Conservation (phyloP, 495 filamentous ascomycete genomes). For the Physcia stellaris region DNA sequence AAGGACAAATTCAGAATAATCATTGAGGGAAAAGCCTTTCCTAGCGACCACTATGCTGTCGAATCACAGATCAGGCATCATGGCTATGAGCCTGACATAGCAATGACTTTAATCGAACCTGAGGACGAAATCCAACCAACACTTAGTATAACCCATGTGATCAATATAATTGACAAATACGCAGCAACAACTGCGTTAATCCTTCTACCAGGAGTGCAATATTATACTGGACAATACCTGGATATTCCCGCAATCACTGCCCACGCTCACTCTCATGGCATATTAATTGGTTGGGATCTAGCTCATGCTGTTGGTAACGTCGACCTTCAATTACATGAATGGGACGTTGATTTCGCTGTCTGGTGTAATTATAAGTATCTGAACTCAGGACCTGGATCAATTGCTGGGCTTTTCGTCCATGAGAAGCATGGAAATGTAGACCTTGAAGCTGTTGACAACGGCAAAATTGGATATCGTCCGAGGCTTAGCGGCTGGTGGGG, state of each 20-base stretch:
- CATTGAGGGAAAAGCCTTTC: conserved; percentile 86
- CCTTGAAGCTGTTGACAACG: conserved; percentile 21
- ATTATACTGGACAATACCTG: conserved; percentile 85
- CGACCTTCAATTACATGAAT: conserved; percentile 66
- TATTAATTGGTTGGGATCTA: conserved; percentile 86
- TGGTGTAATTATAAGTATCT: conserved; percentile 99
- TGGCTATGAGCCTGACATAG: conserved; percentile 46
- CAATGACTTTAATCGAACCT: conserved; percentile 68
- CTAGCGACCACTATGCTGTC: conserved; percentile 88
- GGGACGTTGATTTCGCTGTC: conserved; percentile 91
- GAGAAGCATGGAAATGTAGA: conserved; percentile 48
- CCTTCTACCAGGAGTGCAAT: conserved; percentile 84
- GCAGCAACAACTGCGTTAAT: conserved; percentile 64
- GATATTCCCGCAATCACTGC: conserved; percentile 77
- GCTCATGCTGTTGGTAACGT: conserved; percentile 94
- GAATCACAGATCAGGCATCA: conserved; percentile 80
- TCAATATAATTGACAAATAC: conserved; percentile 62
- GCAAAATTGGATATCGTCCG: conserved; percentile 30
- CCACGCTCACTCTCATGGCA: conserved; percentile 59
- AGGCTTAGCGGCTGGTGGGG: conserved; percentile 89
- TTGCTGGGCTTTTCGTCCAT: conserved; percentile 82
- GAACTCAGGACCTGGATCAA: conserved; percentile 78
- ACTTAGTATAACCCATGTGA: conserved; percentile 58
- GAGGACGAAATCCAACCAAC: conserved; percentile 32
- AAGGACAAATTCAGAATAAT: conserved; percentile 75